Percentiles rank a stretch among this genome's conserved stretches.
These are phyloP conservation scores for Fusarium sp. DNA, from an alignment of 2,329 filamentous ascomycete species.

Conservation along the genomic window DNA sequence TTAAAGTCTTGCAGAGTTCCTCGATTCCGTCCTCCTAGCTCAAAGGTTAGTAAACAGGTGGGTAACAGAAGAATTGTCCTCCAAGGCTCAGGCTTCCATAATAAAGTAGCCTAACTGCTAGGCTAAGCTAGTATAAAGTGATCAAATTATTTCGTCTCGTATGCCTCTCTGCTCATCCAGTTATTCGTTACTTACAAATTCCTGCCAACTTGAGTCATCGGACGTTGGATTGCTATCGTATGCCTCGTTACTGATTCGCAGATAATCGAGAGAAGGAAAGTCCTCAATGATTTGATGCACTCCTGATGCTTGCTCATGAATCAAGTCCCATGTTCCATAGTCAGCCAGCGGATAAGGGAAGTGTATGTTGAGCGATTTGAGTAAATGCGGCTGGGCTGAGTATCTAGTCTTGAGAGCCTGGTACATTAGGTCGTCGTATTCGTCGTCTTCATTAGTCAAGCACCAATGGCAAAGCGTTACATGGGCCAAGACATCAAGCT, in stretches of 20 bases:
- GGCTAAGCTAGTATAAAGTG: not conserved
- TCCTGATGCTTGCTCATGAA: fast-evolving
- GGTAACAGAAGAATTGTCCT: too few relatives aligned
- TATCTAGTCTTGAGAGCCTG: not conserved
- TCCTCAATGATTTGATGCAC: not conserved
- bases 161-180: too few relatives aligned
- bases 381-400: not conserved
- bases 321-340: not conserved
- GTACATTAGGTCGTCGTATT: not conserved
- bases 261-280: not conserved
- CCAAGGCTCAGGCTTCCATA: not conserved
- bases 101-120: not conserved
- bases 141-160: not conserved
- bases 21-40: not conserved
- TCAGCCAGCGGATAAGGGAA: not conserved
- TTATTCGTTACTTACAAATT: not conserved
- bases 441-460: not conserved
- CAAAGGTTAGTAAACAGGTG: not conserved
- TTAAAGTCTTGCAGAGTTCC: not conserved
- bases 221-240: not conserved
- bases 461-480: not conserved
- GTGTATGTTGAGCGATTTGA: not conserved
- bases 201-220: not conserved
- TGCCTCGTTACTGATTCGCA: not conserved
- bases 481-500: not conserved